Evolutionary conservation across 306 rosid genomes (phyloP).

Genomic region (Vigna reflexopilosa): DNA sequence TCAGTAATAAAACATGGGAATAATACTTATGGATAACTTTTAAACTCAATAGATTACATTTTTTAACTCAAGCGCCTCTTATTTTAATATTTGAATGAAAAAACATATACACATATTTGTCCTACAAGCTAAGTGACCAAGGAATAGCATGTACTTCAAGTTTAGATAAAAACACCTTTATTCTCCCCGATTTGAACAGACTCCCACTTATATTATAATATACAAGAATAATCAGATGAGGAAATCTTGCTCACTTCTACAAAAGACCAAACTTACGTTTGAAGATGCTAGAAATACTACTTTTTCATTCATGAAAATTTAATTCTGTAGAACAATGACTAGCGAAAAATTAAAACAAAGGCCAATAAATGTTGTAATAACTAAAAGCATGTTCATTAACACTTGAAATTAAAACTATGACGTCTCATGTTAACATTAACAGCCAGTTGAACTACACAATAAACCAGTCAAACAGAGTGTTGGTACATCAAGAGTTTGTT

Average conservation of each 20-base stretch:
- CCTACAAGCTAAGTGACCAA: not conserved
- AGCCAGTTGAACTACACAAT: slow-evolving; percentile 43
- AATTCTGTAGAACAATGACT: not conserved
- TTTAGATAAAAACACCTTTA: not conserved
- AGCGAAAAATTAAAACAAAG: not conserved
- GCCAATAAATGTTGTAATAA: slow-evolving; percentile 17
- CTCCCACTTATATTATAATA: not conserved
- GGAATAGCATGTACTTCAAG: not conserved
- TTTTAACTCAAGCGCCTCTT: not conserved
- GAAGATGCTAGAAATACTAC: not conserved
- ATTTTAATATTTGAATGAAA: not conserved
- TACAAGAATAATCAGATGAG: not conserved
- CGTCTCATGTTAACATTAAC: slow-evolving; percentile 46
- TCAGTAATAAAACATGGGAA: not conserved
- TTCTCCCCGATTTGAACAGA: not conserved
- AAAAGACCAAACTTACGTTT: not conserved
- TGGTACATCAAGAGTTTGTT: slow-evolving; percentile 47
- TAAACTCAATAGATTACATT: not conserved
- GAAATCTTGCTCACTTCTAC: not conserved
- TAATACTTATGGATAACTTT: not conserved
- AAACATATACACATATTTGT: not conserved
- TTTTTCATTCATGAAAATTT: not conserved
- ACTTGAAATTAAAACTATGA: no score
- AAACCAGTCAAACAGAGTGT: slow-evolving; percentile 43
- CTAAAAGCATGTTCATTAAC: slow-evolving; percentile 38